Evolutionary conservation across 2,329 filamentous ascomycete genomes (phyloP).

Genomic region (Eurotiales sp.): DNA sequence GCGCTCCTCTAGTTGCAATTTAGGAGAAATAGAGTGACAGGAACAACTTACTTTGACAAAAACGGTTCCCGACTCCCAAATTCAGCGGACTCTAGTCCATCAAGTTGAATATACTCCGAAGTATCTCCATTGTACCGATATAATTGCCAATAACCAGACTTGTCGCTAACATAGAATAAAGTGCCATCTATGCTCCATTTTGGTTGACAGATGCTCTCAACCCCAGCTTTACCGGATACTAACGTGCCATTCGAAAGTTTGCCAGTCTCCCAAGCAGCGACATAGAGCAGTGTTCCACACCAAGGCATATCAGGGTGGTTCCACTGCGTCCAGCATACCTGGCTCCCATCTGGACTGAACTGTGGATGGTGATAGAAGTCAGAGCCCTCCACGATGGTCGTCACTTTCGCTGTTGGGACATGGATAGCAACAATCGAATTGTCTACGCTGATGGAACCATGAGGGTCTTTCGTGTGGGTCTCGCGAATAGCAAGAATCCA

Average conservation of each 20-base stretch:
- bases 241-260: constrained; percentile 29
- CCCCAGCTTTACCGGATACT: constrained; percentile 41
- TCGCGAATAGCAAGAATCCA: constrained; percentile 48
- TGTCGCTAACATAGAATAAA: constrained; percentile 50
- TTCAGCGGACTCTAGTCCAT: constrained; percentile 39
- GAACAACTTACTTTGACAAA: constrained; percentile 23
- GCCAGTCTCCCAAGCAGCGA: constrained; percentile 42
- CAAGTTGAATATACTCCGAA: constrained; percentile 29
- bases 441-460: not conserved
- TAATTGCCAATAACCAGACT: constrained; percentile 47
- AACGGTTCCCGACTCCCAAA: constrained; percentile 30
- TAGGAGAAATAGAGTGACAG: not conserved
- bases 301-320: constrained; percentile 55
- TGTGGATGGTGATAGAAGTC: constrained; percentile 54
- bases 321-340: constrained; percentile 55
- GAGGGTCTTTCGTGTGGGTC: constrained; percentile 18
- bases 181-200: constrained; percentile 50
- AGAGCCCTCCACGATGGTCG: constrained; percentile 41
- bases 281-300: constrained; percentile 44
- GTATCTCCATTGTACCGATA: constrained; percentile 30
- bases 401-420: constrained; percentile 21
- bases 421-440: constrained; percentile 26
- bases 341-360: constrained; percentile 47
- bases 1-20: too few relatives aligned
- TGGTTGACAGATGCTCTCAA: constrained; percentile 48